Base-by-base conservation (phyloP, 208 protist genomes). In the Endotrypanum monterogeii region DNA sequence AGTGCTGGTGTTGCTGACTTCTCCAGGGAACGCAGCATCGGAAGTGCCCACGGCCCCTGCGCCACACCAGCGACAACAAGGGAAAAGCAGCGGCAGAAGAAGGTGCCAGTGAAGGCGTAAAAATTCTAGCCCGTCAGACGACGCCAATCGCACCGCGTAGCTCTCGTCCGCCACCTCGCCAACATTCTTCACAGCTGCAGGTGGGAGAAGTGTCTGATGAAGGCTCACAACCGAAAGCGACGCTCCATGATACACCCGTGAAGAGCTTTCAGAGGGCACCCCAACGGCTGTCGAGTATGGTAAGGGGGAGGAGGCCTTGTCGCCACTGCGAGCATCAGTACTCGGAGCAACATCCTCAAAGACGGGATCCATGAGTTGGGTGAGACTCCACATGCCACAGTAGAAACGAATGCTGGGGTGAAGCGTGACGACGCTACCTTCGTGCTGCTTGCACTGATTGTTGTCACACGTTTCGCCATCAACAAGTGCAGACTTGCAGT, bases 391-490 rank as follows among this genome's bases (percentile, higher is more conserved):
- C 76, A 76, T 58, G n/a, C 86, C 86, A 20, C 79, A 75, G 67
- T 93, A 95, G 72, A 95, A 92, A 37, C 74, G 80, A 7, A 91
- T 78, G 44, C 82, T 88, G 5, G 85, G 86, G 74, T 94, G 87
- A 55, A 76, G 54, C 32, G 32, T 39, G 2, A 51, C 1, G 56
- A 74, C 32, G 58, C 74, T 58, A 28, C 71, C 37, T n/a, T 28
- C 23, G n/a, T 35, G 30, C 20, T 61, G 32, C 9, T n/a, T 2
- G n/a, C 16, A 32, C 11, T 74, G 50, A 12, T 23, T 51, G 41
- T 75, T 67, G 4, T 56, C 51, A 7, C 46, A 6, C 18, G 9
- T 28, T 8, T 35, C 62, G 18, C 20, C 30, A 39, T 51, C 69
- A 7, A 76, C 37, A 65, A 37, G 9, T 9, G 28, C 48, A 18